Evolutionary conservation across 164 flowering plant genomes (phyloP).

Genomic region (Amborella trichopoda): DNA sequence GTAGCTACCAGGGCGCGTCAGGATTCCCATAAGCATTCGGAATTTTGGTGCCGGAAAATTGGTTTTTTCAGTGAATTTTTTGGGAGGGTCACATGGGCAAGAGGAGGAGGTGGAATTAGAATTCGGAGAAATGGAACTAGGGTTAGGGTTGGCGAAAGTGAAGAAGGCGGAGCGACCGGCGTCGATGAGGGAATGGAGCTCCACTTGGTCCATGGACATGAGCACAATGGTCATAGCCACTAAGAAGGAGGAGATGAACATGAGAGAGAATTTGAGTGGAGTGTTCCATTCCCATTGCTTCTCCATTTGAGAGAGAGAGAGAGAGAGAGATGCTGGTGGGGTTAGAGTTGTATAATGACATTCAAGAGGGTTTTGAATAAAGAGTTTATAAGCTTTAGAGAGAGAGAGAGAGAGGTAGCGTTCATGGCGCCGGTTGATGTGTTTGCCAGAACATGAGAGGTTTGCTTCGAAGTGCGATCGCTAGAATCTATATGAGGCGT

Average conservation of each 20-base stretch:
- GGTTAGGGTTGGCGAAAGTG: slow-evolving; percentile 1
- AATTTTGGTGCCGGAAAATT: slow-evolving; percentile 3
- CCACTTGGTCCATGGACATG: slow-evolving; percentile 55
- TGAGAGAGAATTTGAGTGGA: slow-evolving; percentile 41
- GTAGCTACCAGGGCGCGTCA: slow-evolving; percentile 63
- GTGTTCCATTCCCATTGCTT: too few relatives aligned
- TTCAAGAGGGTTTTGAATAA: too few relatives aligned
- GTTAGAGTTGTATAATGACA: too few relatives aligned
- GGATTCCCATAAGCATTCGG: slow-evolving; percentile 58
- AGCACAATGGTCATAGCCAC: not conserved
- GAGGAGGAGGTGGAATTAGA: not conserved
- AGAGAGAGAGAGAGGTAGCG: too few relatives aligned
- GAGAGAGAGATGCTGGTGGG: too few relatives aligned
- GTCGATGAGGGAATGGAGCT: slow-evolving; percentile 29
- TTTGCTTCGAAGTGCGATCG: too few relatives aligned
- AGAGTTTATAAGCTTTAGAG: too few relatives aligned
- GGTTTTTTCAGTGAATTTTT: not conserved
- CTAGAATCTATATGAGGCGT: too few relatives aligned
- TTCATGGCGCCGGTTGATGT: too few relatives aligned
- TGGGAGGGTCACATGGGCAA: slow-evolving; percentile 12
- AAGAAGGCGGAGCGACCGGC: slow-evolving; percentile 29
- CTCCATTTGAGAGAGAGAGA: too few relatives aligned
- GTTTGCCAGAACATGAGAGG: too few relatives aligned
- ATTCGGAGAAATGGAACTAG: not conserved
- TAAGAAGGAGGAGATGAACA: slow-evolving; percentile 42